A percentile compares a stretch with the other conserved stretches of the same genome.
Evolutionary conservation across 345 rosid genomes (phyloP).

Genomic region (Gossypioides kirkii): DNA sequence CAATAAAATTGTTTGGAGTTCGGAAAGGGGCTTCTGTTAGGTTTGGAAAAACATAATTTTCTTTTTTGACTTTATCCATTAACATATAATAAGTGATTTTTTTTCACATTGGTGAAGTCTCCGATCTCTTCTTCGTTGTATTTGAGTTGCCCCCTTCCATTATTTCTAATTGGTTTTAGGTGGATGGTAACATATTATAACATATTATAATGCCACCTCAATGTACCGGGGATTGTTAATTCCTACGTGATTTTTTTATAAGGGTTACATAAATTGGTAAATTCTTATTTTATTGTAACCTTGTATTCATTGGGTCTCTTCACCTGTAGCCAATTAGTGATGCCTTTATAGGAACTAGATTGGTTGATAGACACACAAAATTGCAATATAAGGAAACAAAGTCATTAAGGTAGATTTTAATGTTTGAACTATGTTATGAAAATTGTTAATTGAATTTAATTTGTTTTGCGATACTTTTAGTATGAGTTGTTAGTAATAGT

Average conservation of each 20-base stretch:
- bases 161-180: not conserved
- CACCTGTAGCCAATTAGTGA: not conserved
- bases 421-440: not conserved
- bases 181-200: not conserved
- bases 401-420: not conserved
- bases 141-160: not conserved
- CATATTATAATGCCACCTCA: not conserved
- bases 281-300: not conserved
- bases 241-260: too few species aligned
- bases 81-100: not conserved
- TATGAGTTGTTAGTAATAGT: constrained; percentile 1
- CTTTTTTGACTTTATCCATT: not conserved
- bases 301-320: not conserved
- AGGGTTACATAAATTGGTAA: not conserved
- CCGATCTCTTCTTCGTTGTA: not conserved
- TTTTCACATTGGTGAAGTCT: not conserved
- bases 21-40: not conserved
- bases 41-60: not conserved
- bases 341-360: not conserved
- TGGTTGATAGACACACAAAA: constrained; percentile 5
- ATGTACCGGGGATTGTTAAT: not conserved
- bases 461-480: not conserved
- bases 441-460: constrained; percentile 4
- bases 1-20: not conserved
- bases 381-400: not conserved